A percentile compares a stretch with the other conserved stretches of the same genome.
Evolutionary conservation across 768 basidiomycete genomes (phyloP).

Genomic region (Trametes meyenii): DNA sequence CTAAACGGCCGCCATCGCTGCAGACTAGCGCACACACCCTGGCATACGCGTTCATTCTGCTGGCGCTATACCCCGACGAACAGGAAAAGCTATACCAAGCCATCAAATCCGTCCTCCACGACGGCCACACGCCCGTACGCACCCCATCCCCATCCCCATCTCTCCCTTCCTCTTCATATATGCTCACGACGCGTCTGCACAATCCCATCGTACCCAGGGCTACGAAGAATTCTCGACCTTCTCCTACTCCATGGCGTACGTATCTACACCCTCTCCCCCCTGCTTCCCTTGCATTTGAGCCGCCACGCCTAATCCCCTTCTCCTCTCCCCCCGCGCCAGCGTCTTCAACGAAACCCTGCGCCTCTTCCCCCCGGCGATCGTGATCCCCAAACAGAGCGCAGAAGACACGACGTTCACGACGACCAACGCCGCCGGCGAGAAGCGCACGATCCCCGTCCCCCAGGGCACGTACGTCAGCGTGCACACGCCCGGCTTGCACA

Average conservation of each 20-base stretch:
- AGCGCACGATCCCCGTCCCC: slow-evolving; percentile 31
- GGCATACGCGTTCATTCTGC: slow-evolving; percentile 37
- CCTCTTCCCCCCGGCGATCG: slow-evolving; percentile 35
- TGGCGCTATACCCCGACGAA: slow-evolving; percentile 44
- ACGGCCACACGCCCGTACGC: slow-evolving; percentile 34
- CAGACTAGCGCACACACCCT: slow-evolving; percentile 42
- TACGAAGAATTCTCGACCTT: slow-evolving; percentile 35
- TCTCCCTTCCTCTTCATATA: background rate
- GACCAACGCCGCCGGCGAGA: slow-evolving; percentile 32
- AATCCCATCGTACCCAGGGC: slow-evolving; percentile 18
- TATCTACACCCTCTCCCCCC: too few relatives aligned
- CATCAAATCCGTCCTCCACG: slow-evolving; percentile 31
- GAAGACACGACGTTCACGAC: slow-evolving; percentile 34
- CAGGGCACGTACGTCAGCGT: slow-evolving; percentile 32
- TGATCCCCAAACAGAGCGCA: slow-evolving; percentile 32
- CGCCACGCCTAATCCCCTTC: background rate
- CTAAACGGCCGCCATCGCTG: too few relatives aligned
- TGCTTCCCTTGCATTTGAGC: background rate
- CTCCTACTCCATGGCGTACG: slow-evolving; percentile 31
- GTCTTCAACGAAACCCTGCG: slow-evolving; percentile 40
- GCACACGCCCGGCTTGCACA: slow-evolving; percentile 36
- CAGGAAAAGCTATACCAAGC: slow-evolving; percentile 42
- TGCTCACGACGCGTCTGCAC: background rate
- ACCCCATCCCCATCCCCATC: too few relatives aligned
- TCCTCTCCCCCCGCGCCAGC: slow-evolving; percentile 15